These are phyloP conservation scores for Neofusicoccum ribis DNA, from an alignment of 2,329 filamentous ascomycete genomes.

Conservation along the genomic window DNA sequence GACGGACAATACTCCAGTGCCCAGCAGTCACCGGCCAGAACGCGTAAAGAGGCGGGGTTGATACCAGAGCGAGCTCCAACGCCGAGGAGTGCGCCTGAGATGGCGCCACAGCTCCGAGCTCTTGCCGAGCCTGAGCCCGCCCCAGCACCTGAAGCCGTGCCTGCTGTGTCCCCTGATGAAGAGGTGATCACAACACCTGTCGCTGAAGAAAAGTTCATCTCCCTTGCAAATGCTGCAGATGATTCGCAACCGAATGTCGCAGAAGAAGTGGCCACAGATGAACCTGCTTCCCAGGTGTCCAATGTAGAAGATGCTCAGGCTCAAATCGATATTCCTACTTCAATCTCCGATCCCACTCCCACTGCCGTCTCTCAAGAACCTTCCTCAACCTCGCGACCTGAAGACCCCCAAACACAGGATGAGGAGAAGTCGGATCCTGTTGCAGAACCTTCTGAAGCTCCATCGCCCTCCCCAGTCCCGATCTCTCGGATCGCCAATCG, in stretches of 20 bases:
- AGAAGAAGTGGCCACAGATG: not conserved
- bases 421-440: not conserved
- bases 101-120: not conserved
- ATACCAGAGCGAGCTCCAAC: not conserved
- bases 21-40: not conserved
- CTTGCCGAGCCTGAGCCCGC: not conserved
- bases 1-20: constrained; percentile 7
- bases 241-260: not conserved
- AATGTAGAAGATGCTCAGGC: constrained; percentile 12
- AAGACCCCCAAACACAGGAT: not conserved
- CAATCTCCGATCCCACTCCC: not conserved
- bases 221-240: not conserved
- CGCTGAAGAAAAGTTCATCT: not conserved
- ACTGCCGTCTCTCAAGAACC: not conserved
- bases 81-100: not conserved
- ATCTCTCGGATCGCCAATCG: constrained; percentile 79
- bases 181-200: not conserved
- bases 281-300: not conserved
- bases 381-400: not conserved
- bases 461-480: constrained; percentile 58
- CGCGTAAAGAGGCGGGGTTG: not conserved
- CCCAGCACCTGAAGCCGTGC: not conserved
- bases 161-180: not conserved
- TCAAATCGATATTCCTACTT: constrained; percentile 1
- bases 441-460: constrained; percentile 23